Conservation (phyloP, 2,329 filamentous ascomycete species). For the Herpotrichia juniperi region DNA sequence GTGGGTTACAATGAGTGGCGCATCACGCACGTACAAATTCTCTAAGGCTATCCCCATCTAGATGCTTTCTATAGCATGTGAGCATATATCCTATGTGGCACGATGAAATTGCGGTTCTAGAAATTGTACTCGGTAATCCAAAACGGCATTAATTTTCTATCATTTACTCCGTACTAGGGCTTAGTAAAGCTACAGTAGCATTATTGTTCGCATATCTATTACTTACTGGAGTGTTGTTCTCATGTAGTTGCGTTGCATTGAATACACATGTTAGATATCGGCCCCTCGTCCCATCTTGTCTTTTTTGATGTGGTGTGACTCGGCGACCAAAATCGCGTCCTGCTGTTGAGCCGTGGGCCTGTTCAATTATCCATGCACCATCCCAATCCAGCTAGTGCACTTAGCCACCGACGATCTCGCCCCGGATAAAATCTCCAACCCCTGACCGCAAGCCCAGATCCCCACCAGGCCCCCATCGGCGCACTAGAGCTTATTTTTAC, state of each 20-base stretch:
- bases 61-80: conserved; percentile 1
- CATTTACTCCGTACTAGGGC: conserved; percentile 4
- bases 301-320: too few species aligned
- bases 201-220: not conserved
- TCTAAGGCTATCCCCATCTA: conserved; percentile 32
- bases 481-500: too few species aligned
- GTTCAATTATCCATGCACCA: too few species aligned
- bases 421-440: not conserved
- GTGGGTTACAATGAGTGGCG: conserved; percentile 47
- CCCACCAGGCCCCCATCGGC: too few species aligned
- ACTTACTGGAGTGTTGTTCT: not conserved
- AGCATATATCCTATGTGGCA: conserved; percentile 1
- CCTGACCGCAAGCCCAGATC: too few species aligned
- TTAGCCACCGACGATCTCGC: not conserved
- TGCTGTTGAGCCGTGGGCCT: too few species aligned
- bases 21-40: conserved; percentile 42
- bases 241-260: not conserved
- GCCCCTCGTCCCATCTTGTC: not conserved
- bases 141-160: not conserved
- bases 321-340: too few species aligned
- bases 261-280: conserved; percentile 3
- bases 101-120: not conserved
- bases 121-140: not conserved
- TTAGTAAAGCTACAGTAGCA: conserved; percentile 4
- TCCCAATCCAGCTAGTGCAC: not conserved